These are phyloP conservation scores for Pseudogymnoascus sp. DNA, from an alignment of 2,329 filamentous ascomycete species.

Conservation along the genomic window DNA sequence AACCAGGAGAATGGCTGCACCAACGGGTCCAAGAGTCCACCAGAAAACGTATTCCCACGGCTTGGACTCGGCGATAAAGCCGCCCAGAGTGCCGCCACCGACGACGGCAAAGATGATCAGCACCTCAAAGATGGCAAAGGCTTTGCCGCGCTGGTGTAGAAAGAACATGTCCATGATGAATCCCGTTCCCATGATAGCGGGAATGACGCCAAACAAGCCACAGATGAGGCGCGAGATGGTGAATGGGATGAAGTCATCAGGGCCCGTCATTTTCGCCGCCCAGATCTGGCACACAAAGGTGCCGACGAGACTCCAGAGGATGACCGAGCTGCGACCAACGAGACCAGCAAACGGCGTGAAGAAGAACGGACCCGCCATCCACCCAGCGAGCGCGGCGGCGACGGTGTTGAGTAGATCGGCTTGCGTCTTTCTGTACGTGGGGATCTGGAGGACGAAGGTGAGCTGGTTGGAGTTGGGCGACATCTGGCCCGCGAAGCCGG, in stretches of 20 bases:
- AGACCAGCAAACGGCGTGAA: slow-evolving; percentile 16
- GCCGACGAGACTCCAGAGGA: slow-evolving; percentile 21
- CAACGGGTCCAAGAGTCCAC: slow-evolving; percentile 26
- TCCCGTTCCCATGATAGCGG: slow-evolving; percentile 31
- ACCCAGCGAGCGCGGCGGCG: slow-evolving; percentile 17
- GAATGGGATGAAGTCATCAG: slow-evolving; percentile 29
- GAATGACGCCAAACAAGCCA: slow-evolving; percentile 32
- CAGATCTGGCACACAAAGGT: slow-evolving; percentile 20
- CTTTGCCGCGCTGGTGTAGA: slow-evolving; percentile 33
- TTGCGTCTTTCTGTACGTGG: background rate
- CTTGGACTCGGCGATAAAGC: slow-evolving; percentile 29
- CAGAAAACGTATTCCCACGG: slow-evolving; percentile 33
- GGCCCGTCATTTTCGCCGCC: slow-evolving; percentile 22
- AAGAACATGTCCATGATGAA: slow-evolving; percentile 35
- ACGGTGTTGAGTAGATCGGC: slow-evolving; percentile 4
- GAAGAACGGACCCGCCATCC: slow-evolving; percentile 20
- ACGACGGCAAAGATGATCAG: slow-evolving; percentile 30
- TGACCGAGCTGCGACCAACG: slow-evolving; percentile 17
- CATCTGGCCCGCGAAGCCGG: slow-evolving; percentile 7
- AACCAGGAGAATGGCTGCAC: background rate
- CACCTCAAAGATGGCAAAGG: slow-evolving; percentile 30
- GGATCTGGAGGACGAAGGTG: slow-evolving; percentile 7
- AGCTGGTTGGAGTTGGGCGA: slow-evolving; percentile 7
- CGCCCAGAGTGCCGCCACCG: slow-evolving; percentile 29
- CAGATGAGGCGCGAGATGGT: slow-evolving; percentile 30